A percentile compares a stretch with the other conserved stretches of the same genome.
These are phyloP conservation scores for Paecilomyces niveus DNA, from an alignment of 2,329 filamentous ascomycete species.

Conservation along the genomic window DNA sequence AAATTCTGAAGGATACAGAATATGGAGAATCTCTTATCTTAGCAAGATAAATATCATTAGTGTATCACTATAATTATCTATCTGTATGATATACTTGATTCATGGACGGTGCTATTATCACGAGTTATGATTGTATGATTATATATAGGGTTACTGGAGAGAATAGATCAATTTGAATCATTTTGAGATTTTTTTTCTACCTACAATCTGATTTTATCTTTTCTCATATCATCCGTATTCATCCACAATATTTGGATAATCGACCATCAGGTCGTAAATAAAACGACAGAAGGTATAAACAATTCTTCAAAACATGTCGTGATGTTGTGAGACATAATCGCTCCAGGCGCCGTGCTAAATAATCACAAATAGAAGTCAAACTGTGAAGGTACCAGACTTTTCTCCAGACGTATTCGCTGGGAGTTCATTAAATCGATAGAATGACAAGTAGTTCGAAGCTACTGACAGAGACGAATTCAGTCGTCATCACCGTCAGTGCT, in stretches of 20 bases:
- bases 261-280: neutral
- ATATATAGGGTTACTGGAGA: too few species aligned
- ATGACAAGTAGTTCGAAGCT: neutral
- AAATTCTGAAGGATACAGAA: too few species aligned
- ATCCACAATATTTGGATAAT: neutral
- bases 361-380: neutral
- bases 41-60: too few species aligned
- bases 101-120: too few species aligned
- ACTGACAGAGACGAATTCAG: constrained; percentile 1
- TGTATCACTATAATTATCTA: too few species aligned
- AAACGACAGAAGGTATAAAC: neutral
- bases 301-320: neutral
- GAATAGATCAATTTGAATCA: neutral
- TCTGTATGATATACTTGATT: too few species aligned
- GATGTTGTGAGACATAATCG: neutral
- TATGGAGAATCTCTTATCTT: too few species aligned
- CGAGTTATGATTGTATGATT: too few species aligned
- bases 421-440: constrained; percentile 4
- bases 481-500: constrained; percentile 35
- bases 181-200: neutral
- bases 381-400: constrained; percentile 2
- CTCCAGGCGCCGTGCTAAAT: neutral
- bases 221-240: neutral
- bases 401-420: neutral
- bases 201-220: neutral